Conservation (phyloP, 192 early-diverging fungal species). For the Gaertneriomyces semiglobifer region DNA sequence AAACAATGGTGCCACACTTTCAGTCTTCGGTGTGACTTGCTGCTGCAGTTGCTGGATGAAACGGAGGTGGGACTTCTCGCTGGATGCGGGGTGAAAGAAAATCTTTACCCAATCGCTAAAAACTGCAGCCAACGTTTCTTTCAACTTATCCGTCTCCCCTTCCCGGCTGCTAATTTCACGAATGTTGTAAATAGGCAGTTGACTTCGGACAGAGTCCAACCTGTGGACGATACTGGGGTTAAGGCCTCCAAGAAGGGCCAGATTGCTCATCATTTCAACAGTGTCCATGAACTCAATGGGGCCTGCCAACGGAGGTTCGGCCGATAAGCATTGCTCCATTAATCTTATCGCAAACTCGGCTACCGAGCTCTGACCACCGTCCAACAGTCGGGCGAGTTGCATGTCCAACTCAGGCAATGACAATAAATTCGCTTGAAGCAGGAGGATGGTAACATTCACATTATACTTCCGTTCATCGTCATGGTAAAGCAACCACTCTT, state of each 20-base stretch:
- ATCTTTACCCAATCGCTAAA: conserved; percentile 84
- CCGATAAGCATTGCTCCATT: conserved; percentile 65
- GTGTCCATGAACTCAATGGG: conserved; percentile 57
- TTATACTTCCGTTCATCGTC: conserved; percentile 91
- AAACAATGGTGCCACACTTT: conserved; percentile 79
- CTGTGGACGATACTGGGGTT: conserved; percentile 42
- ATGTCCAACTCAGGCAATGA: conserved; percentile 78
- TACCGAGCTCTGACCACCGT: conserved; percentile 64
- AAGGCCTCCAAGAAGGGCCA: conserved; percentile 62
- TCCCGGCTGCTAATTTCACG: conserved; percentile 43
- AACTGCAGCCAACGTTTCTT: conserved; percentile 59
- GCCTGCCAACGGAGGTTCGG: conserved; percentile 47
- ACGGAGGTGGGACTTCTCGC: conserved; percentile 61
- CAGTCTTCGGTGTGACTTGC: conserved; percentile 71
- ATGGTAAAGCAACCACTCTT: conserved; percentile 86
- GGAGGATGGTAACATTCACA: conserved; percentile 74
- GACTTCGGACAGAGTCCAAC: conserved; percentile 55
- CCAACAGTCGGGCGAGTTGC: conserved; percentile 82
- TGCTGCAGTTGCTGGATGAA: conserved; percentile 72
- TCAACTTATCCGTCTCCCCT: conserved; percentile 50
- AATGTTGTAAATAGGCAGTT: conserved; percentile 32
- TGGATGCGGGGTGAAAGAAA: conserved; percentile 67
- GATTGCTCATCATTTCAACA: conserved; percentile 67
- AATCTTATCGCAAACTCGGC: conserved; percentile 77
- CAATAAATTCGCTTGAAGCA: conserved; percentile 79